A percentile compares a stretch with the other conserved stretches of the same genome.
These are phyloP conservation scores for Phytopythium helicoides DNA, from an alignment of 352 stramenopile species.

Conservation along the genomic window DNA sequence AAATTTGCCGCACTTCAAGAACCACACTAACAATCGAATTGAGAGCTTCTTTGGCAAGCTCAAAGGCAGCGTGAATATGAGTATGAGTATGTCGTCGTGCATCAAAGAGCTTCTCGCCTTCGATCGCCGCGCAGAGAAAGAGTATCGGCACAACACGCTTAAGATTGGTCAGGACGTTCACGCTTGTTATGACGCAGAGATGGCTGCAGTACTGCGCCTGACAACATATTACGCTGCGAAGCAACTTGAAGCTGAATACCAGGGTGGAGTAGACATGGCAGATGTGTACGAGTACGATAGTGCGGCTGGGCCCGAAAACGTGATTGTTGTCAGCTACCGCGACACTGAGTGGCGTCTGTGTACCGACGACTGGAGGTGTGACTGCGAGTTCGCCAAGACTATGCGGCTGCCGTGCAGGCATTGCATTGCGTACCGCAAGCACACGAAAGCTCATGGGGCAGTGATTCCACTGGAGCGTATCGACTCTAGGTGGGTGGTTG, in stretches of 20 bases:
- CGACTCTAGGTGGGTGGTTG: not conserved
- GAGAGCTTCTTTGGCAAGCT: slow-evolving; percentile 16
- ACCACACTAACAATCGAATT: slow-evolving; percentile 17
- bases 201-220: slow-evolving; percentile 14
- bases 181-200: slow-evolving; percentile 18
- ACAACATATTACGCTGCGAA: slow-evolving; percentile 16
- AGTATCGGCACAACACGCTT: slow-evolving; percentile 9
- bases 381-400: slow-evolving; percentile 11
- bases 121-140: slow-evolving; percentile 2
- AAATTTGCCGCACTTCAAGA: slow-evolving; percentile 14
- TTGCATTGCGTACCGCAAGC: slow-evolving; percentile 12
- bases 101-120: slow-evolving; percentile 1
- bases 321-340: not conserved
- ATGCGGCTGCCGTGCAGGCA: slow-evolving; percentile 18
- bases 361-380: slow-evolving; percentile 6
- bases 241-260: slow-evolving; percentile 8
- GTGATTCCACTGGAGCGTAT: not conserved
- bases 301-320: not conserved
- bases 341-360: not conserved
- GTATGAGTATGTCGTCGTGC: slow-evolving; percentile 9
- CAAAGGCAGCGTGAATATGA: slow-evolving; percentile 6
- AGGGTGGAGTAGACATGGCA: not conserved
- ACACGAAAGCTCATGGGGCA: not conserved
- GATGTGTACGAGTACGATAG: not conserved
- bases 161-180: slow-evolving; percentile 8